These are phyloP conservation scores for Coemansia sp. DNA, from an alignment of 192 early-diverging fungal genomes.

Conservation along the genomic window DNA sequence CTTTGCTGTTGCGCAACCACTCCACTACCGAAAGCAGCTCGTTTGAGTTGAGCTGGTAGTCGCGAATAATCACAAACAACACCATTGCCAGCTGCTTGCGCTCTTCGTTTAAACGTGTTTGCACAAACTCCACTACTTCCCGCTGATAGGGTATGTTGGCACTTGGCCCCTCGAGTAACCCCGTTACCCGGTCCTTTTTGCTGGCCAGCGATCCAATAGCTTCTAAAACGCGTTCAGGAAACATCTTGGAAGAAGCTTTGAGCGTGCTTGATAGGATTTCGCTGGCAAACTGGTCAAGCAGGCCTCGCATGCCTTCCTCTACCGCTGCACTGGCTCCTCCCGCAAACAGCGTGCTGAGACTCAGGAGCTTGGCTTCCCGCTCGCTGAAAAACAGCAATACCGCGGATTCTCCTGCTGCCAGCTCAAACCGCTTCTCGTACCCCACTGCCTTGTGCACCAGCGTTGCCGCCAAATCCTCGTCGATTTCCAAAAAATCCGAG, in stretches of 20 bases:
- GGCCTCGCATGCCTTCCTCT: constrained; percentile 42
- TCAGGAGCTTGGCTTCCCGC: constrained; percentile 58
- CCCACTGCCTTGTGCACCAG: constrained; percentile 59
- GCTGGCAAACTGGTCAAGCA: constrained; percentile 37
- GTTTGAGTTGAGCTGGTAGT: constrained; percentile 40
- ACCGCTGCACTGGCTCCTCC: constrained; percentile 52
- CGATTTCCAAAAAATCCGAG: constrained; percentile 76
- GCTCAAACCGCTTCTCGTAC: constrained; percentile 56
- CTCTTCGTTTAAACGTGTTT: constrained; percentile 39
- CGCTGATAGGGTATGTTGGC: constrained; percentile 50
- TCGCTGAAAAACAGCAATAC: constrained; percentile 69
- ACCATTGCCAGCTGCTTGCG: constrained; percentile 50
- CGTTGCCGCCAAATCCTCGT: constrained; percentile 71
- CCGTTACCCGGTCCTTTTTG: constrained; percentile 50
- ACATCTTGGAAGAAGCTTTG: constrained; percentile 30
- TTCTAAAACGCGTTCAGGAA: constrained; percentile 55
- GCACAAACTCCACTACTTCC: constrained; percentile 44
- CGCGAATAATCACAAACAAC: constrained; percentile 39
- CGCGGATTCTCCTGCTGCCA: constrained; percentile 61
- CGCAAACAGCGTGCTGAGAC: constrained; percentile 57
- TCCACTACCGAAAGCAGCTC: constrained; percentile 38
- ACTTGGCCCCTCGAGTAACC: constrained; percentile 52
- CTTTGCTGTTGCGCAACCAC: constrained; percentile 38
- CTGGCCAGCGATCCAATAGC: constrained; percentile 54
- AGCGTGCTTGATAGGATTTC: constrained; percentile 40